Evolutionary conservation across 768 basidiomycete species (phyloP).

Genomic region (Boletus barrowsii): DNA sequence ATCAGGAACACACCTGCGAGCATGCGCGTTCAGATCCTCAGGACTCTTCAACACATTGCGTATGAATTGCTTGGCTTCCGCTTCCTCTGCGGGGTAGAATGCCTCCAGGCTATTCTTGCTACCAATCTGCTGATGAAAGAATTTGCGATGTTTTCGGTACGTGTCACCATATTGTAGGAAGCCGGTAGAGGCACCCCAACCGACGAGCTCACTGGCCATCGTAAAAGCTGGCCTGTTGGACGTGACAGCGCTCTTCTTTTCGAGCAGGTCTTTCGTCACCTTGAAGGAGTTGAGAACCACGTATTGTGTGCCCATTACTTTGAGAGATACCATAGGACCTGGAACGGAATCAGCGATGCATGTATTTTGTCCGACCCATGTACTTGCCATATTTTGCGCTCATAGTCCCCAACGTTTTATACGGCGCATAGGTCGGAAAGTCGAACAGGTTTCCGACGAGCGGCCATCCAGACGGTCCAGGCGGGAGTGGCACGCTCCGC

Average conservation of each 20-base stretch:
- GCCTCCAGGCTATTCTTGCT: neutral
- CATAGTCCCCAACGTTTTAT: slow-evolving; percentile 45
- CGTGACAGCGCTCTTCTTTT: slow-evolving; percentile 6
- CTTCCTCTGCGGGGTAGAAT: slow-evolving; percentile 5
- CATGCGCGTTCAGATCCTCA: slow-evolving; percentile 1
- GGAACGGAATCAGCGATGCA: too few relatives aligned
- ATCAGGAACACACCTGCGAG: slow-evolving; percentile 1
- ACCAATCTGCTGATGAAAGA: slow-evolving; percentile 8
- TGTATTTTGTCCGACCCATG: too few relatives aligned
- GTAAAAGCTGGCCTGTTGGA: slow-evolving; percentile 9
- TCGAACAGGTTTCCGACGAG: slow-evolving; percentile 54
- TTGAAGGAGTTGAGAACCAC: slow-evolving; percentile 39
- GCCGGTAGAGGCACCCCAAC: slow-evolving; percentile 2
- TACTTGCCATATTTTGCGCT: slow-evolving; percentile 44
- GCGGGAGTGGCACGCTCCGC: neutral
- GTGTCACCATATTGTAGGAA: slow-evolving; percentile 9
- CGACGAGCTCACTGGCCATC: slow-evolving; percentile 22
- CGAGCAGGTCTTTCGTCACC: slow-evolving; percentile 18
- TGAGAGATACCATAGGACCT: neutral
- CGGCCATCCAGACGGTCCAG: slow-evolving; percentile 24
- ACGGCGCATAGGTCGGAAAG: slow-evolving; percentile 50
- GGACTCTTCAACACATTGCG: slow-evolving; percentile 1
- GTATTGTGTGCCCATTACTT: slow-evolving; percentile 37
- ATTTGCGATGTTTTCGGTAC: slow-evolving; percentile 5
- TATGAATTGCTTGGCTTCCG: slow-evolving; percentile 4